Conservation (phyloP, 1,284 basidiomycete genomes). For the Baeospora myosura region DNA sequence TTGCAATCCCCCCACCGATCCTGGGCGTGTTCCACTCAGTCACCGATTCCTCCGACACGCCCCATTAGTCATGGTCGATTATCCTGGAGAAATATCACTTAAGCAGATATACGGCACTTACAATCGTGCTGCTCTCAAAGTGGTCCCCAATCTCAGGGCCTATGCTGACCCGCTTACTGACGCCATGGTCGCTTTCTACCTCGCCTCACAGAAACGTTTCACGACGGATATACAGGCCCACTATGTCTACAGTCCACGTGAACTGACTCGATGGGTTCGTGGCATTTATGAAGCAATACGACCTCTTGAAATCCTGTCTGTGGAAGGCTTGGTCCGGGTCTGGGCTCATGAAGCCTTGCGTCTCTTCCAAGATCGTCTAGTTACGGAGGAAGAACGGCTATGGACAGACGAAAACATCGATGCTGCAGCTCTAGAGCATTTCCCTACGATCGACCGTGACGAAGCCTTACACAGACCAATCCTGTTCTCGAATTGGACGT, state of each 20-base stretch:
- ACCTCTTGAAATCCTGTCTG: conserved; percentile 82
- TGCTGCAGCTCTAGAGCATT: conserved; percentile 75
- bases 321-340: conserved; percentile 92
- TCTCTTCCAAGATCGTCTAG: conserved; percentile 96
- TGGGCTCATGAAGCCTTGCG: conserved; percentile 99
- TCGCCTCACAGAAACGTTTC: conserved; percentile 90
- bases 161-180: conserved; percentile 94
- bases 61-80: conserved; percentile 99
- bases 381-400: conserved; percentile 80
- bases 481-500: conserved; percentile 98
- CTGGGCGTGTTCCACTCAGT: conserved; percentile 95
- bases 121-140: conserved; percentile 93
- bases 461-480: conserved; percentile 87
- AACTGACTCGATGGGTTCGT: conserved; percentile 95
- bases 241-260: conserved; percentile 98
- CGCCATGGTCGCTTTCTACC: conserved; percentile 96
- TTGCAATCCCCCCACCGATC: conserved; percentile 99
- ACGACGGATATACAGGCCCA: conserved; percentile 96
- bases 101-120: conserved; percentile 99
- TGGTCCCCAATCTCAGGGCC: conserved; percentile 87
- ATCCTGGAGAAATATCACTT: conserved; percentile 93
- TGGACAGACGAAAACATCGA: conserved; percentile 98
- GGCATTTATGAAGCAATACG: conserved; percentile 97
- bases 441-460: conserved; percentile 84
- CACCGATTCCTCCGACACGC: conserved; percentile 98